Conservation (phyloP, 2,329 filamentous ascomycete species). For the Pseudogymnoascus sp. region DNA sequence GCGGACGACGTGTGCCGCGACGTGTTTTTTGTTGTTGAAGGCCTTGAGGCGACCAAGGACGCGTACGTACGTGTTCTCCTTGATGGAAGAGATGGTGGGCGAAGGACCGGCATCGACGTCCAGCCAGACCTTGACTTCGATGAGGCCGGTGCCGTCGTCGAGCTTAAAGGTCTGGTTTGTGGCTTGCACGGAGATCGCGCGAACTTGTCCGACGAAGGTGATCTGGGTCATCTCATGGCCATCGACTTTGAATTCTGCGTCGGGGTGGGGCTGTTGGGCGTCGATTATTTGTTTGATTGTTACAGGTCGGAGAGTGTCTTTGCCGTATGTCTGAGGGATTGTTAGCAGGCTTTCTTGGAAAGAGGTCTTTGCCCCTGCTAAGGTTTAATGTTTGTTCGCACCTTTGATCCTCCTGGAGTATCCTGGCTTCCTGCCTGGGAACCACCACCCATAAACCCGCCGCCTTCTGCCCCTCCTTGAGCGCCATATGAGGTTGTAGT, state of each 20-base stretch:
- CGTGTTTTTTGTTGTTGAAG: constrained; percentile 74
- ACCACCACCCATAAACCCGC: constrained; percentile 52
- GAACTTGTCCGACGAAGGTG: constrained; percentile 85
- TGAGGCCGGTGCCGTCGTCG: constrained; percentile 86
- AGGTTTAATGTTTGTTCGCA: constrained; percentile 16
- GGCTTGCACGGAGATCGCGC: constrained; percentile 72
- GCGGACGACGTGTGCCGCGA: constrained; percentile 73
- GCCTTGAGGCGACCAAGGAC: constrained; percentile 77
- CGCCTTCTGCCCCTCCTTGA: constrained; percentile 49
- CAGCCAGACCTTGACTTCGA: constrained; percentile 86
- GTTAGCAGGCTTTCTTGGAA: not conserved
- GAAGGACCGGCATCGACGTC: constrained; percentile 35
- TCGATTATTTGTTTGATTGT: constrained; percentile 93
- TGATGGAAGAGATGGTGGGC: constrained; percentile 41
- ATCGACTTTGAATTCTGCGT: constrained; percentile 77
- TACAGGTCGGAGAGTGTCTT: constrained; percentile 84
- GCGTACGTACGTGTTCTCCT: constrained; percentile 72
- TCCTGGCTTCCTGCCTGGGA: constrained; percentile 52
- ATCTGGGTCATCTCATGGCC: constrained; percentile 60
- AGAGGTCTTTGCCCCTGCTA: constrained; percentile 12
- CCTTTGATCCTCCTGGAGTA: constrained; percentile 37
- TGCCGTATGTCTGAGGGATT: constrained; percentile 43
- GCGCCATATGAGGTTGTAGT: constrained; percentile 33
- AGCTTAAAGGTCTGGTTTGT: constrained; percentile 90
- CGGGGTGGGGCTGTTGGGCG: constrained; percentile 64